Percentiles rank a stretch among this genome's conserved stretches.
Evolutionary conservation across 441 rosid genomes (phyloP).

Genomic region (Brassica hybrid): DNA sequence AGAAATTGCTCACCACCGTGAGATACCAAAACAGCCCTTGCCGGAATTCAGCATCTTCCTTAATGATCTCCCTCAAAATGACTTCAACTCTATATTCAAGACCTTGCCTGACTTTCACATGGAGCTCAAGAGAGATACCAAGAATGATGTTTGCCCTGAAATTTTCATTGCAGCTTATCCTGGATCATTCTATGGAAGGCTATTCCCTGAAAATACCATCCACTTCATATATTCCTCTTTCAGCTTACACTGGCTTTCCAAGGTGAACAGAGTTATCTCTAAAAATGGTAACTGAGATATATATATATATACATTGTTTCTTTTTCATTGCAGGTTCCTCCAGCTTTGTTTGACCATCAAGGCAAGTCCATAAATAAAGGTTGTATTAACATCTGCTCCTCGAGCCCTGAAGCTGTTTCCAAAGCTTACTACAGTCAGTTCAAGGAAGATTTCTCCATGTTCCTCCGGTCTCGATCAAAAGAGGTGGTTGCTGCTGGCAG

Average conservation of each 20-base stretch:
- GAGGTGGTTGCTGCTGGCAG: conserved; percentile 62
- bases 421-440: conserved; percentile 62
- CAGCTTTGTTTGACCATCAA: conserved; percentile 58
- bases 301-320: background rate
- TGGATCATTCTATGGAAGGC: conserved; percentile 81
- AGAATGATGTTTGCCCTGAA: conserved; percentile 38
- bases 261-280: conserved; percentile 45
- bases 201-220: conserved; percentile 66
- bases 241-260: too few relatives aligned
- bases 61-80: conserved; percentile 87
- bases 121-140: too few relatives aligned
- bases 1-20: conserved; percentile 36
- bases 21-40: conserved; percentile 34
- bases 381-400: conserved; percentile 58
- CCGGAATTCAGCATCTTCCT: conserved; percentile 67
- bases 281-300: background rate
- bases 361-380: conserved; percentile 78
- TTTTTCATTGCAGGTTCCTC: conserved; percentile 61
- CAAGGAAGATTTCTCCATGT: conserved; percentile 68
- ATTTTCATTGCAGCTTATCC: conserved; percentile 75
- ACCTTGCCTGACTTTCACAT: conserved; percentile 70
- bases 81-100: conserved; percentile 84
- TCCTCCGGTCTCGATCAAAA: conserved; percentile 61
- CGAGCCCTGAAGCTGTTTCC: conserved; percentile 74
- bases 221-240: conserved; percentile 81